Evolutionary conservation across 352 stramenopile species (phyloP).

Genomic region (Pelagophyceae sp.): DNA sequence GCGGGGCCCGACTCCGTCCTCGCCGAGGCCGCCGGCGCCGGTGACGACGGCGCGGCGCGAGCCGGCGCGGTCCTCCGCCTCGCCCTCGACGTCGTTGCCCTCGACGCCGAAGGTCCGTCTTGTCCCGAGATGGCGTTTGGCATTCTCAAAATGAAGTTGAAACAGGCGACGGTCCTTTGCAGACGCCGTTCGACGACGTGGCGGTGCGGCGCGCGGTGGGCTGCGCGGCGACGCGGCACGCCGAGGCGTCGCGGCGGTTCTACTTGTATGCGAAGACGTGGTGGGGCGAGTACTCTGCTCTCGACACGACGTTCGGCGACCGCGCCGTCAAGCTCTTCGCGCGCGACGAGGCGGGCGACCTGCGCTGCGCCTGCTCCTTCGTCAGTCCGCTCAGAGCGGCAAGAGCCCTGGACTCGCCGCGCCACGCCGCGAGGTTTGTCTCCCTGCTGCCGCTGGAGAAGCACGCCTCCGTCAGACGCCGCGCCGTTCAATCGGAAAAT

Average conservation of each 20-base stretch:
- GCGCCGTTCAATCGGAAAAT: too few relatives aligned
- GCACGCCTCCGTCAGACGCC: constrained; percentile 41
- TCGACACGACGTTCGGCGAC: background rate
- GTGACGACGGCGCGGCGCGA: too few relatives aligned
- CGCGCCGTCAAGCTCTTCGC: constrained; percentile 25
- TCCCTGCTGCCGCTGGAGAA: constrained; percentile 59
- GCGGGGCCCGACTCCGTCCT: constrained; percentile 14
- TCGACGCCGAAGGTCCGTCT: constrained; percentile 11
- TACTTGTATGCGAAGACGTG: constrained; percentile 27
- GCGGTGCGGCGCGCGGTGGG: background rate
- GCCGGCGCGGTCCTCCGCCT: constrained; percentile 17
- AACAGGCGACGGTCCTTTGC: background rate
- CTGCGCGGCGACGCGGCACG: background rate
- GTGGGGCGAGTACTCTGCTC: constrained; percentile 20
- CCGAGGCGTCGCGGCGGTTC: constrained; percentile 15
- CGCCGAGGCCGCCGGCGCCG: constrained; percentile 2
- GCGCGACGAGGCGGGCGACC: constrained; percentile 62
- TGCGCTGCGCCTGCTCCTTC: constrained; percentile 68
- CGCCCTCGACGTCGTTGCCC: constrained; percentile 18
- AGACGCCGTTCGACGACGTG: background rate
- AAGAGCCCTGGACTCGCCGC: constrained; percentile 51
- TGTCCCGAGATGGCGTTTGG: background rate
- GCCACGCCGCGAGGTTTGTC: constrained; percentile 70
- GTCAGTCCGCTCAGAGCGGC: constrained; percentile 51
- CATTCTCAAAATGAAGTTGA: background rate